Evolutionary conservation across 169 alveolate species (phyloP).

Genomic region (Amoebophrya sp.): DNA sequence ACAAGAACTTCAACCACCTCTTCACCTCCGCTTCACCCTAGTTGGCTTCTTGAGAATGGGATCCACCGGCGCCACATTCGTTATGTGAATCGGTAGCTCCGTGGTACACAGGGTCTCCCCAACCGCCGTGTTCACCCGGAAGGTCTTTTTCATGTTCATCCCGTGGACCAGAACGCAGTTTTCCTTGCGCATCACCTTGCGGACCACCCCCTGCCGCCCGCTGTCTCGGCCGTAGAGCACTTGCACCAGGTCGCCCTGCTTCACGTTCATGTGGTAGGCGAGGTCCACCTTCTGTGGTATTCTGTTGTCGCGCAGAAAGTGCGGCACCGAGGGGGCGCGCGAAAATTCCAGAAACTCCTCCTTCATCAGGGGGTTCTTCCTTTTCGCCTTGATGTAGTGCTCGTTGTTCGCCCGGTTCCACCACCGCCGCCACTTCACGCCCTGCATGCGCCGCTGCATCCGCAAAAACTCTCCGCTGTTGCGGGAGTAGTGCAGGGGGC

Average conservation of each 20-base stretch:
- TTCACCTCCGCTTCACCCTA: background rate
- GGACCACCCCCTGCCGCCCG: slow-evolving; percentile 30
- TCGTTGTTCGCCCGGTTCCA: background rate
- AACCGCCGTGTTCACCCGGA: background rate
- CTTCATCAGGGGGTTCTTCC: background rate
- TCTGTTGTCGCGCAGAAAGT: background rate
- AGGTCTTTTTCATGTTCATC: background rate
- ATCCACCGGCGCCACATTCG: slow-evolving; percentile 35
- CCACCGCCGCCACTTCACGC: background rate
- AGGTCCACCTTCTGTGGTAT: background rate
- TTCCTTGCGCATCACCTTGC: slow-evolving; percentile 16
- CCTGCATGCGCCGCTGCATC: background rate
- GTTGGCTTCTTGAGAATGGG: slow-evolving; percentile 24
- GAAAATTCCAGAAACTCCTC: background rate
- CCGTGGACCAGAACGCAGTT: background rate
- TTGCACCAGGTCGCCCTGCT: slow-evolving; percentile 32
- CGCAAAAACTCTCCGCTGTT: background rate
- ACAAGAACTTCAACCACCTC: too few species aligned
- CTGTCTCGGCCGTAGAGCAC: slow-evolving; percentile 26
- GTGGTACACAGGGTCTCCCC: slow-evolving; percentile 1
- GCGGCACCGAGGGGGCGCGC: background rate
- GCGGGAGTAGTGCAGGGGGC: background rate
- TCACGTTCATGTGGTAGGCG: background rate
- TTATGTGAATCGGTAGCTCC: slow-evolving; percentile 19
- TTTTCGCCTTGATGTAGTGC: background rate